A percentile compares a stretch with the other conserved stretches of the same genome.
Conservation (phyloP, 1,284 basidiomycete genomes). For the Fistulinella cinereoalba region DNA sequence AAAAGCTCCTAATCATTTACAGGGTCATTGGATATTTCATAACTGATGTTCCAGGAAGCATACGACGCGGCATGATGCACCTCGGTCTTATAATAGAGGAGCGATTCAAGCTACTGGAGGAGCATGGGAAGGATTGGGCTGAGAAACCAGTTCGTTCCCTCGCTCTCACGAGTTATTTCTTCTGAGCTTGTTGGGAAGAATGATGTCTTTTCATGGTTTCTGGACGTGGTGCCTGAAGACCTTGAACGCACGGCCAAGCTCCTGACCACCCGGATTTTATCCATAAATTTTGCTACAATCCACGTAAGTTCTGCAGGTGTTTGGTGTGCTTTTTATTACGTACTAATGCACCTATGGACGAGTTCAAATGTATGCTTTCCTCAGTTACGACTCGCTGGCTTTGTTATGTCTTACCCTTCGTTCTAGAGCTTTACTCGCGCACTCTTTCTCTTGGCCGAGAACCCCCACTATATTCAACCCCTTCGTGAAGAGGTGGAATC, state of each 20-base stretch:
- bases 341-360: slow-evolving; percentile 4
- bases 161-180: background rate
- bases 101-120: slow-evolving; percentile 29
- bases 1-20: background rate
- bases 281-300: slow-evolving; percentile 39
- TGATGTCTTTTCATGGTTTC: background rate
- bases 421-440: slow-evolving; percentile 34
- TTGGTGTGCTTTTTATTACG: background rate
- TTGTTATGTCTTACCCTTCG: background rate
- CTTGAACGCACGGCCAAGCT: slow-evolving; percentile 8
- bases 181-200: slow-evolving; percentile 14
- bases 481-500: slow-evolving; percentile 44
- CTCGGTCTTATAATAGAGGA: slow-evolving; percentile 38
- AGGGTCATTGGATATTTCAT: slow-evolving; percentile 1
- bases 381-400: background rate
- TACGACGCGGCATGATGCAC: slow-evolving; percentile 22
- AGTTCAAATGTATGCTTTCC: slow-evolving; percentile 8
- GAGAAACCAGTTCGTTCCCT: slow-evolving; percentile 37
- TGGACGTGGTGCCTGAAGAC: background rate
- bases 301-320: slow-evolving; percentile 20
- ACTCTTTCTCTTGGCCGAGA: slow-evolving; percentile 36
- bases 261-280: slow-evolving; percentile 33
- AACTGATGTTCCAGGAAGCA: background rate
- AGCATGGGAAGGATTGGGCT: slow-evolving; percentile 37
- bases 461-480: slow-evolving; percentile 36